Conservation (phyloP, 805 yeast species). For the baker's yeast (Saccharomyces cerevisiae) region DNA sequence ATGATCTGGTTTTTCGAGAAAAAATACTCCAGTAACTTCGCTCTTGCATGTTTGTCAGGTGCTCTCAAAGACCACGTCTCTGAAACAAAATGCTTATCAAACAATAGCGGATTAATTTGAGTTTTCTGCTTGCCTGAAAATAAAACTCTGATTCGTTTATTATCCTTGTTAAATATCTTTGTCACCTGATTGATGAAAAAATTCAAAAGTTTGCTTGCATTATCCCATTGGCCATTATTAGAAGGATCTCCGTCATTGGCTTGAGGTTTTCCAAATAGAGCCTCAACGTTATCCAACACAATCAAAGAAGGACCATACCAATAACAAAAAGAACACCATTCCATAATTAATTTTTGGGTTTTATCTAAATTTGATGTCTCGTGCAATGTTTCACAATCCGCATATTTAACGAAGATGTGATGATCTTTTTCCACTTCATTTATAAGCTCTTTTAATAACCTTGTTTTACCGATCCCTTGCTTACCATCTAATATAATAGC, state of each 20-base stretch:
- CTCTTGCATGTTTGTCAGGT: conserved; percentile 60
- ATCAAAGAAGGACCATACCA: conserved; percentile 77
- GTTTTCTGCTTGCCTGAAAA: conserved; percentile 60
- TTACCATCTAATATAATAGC: conserved; percentile 65
- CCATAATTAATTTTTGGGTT: conserved; percentile 38
- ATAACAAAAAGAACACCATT: conserved; percentile 40
- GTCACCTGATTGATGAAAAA: conserved; percentile 42
- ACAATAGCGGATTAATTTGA: conserved; percentile 49
- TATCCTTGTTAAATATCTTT: conserved; percentile 25
- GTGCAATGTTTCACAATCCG: conserved; percentile 42
- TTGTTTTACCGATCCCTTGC: conserved; percentile 76
- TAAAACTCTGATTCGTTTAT: conserved; percentile 46
- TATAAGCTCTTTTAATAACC: conserved; percentile 39
- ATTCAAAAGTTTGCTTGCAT: conserved; percentile 60
- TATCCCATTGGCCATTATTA: conserved; percentile 20
- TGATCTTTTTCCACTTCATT: conserved; percentile 30
- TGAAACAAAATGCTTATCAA: conserved; percentile 64
- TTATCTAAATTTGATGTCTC: conserved; percentile 22
- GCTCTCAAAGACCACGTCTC: conserved; percentile 51
- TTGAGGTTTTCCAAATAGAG: conserved; percentile 41
- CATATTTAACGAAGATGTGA: conserved; percentile 38
- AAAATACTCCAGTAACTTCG: conserved; percentile 38
- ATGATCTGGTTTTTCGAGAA: conserved; percentile 27
- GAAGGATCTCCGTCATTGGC: conserved; percentile 49
- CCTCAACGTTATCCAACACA: conserved; percentile 71